Base-by-base conservation (phyloP, 202 grass and related monocot species). In the Bolboschoenoplectus hybrid region DNA sequence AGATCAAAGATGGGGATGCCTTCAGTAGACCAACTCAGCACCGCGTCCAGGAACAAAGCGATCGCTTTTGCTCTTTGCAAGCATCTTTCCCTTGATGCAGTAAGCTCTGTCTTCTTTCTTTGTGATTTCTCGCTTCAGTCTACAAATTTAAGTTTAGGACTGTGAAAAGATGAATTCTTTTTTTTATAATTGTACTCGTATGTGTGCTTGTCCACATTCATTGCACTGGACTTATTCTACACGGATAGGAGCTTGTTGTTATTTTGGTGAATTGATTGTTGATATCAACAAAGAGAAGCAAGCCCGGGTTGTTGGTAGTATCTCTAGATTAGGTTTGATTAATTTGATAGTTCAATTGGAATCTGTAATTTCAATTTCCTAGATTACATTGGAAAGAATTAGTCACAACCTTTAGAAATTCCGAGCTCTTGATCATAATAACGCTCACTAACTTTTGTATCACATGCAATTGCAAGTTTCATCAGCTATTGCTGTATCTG, bases 1-100 rank as follows among this genome's bases (percentile, higher is more conserved):
- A 51, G 55, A 86, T 57, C 12, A 46, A 66, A 80, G 79, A 70
- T 71, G 19, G 51, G 7, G 55, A 87, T 89, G 90, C 83, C 71
- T 88, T 91, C 91, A 60, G 74, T 72, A 83, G 87, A 87, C 80
- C 87, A 60, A 55, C 34, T 2, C 63, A 82, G 82, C 77, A 4
- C 69, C 36, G 63, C 74, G 39, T 61, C n/a, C 87, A 84, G 87
- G 86, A 94, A 95, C 89, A 86, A 86, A 81, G 87, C 87, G 68
- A 92, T 95, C 60, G 87, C 81, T 55, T 84, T 82, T 74, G 92
- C 89, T 66, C 91, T 97, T 62, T 92, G 87, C 91, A 94, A 89
- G 71, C 87, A 89, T 74, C 81, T 92, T 13, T 82, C 85, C 53
- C 19, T 89, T 70, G 91, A 97, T 90, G 63, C 91, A 3, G 92